A percentile compares a stretch with the other conserved stretches of the same genome.
phyloP scores from a whole-genome alignment of 1,139 yeast genomes.

The Geotrichum phurueaensis region DNA sequence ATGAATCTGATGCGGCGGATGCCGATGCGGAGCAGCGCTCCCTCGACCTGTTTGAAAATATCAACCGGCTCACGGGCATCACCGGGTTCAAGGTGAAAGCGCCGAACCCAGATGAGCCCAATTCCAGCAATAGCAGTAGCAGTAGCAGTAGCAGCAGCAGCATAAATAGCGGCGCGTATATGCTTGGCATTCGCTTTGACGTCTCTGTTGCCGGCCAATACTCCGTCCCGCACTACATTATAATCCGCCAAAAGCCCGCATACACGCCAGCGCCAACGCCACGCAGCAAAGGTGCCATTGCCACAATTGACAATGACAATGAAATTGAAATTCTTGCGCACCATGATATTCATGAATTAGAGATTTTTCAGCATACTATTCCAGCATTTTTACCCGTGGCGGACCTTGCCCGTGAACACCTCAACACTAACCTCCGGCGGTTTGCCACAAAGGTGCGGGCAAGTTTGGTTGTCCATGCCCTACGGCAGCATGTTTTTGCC shows the following conservation, averaged over 20 bases:
- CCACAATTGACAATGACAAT: background rate
- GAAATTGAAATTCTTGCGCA: background rate
- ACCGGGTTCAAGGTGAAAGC: conserved; percentile 11
- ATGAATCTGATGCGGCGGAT: background rate
- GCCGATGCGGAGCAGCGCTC: background rate
- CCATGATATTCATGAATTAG: background rate
- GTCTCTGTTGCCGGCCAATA: conserved; percentile 1
- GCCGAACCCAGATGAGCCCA: background rate
- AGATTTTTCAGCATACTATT: conserved; percentile 13
- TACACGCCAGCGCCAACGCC: background rate
- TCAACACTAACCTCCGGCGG: conserved; percentile 6
- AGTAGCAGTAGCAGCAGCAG: background rate
- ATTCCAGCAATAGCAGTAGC: background rate
- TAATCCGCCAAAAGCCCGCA: background rate
- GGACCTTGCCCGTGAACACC: conserved; percentile 4
- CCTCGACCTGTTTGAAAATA: conserved; percentile 6
- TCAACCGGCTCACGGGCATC: conserved; percentile 10
- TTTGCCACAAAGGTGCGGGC: conserved; percentile 1
- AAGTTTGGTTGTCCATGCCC: background rate
- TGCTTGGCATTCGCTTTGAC: conserved; percentile 14
- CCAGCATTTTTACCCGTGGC: conserved; percentile 11
- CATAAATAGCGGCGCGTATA: background rate
- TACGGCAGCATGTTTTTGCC: background rate
- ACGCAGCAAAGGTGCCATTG: background rate
- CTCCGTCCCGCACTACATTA: conserved; percentile 3